Base-by-base conservation (phyloP, 306 rosid species). In the Argentina anserina region DNA sequence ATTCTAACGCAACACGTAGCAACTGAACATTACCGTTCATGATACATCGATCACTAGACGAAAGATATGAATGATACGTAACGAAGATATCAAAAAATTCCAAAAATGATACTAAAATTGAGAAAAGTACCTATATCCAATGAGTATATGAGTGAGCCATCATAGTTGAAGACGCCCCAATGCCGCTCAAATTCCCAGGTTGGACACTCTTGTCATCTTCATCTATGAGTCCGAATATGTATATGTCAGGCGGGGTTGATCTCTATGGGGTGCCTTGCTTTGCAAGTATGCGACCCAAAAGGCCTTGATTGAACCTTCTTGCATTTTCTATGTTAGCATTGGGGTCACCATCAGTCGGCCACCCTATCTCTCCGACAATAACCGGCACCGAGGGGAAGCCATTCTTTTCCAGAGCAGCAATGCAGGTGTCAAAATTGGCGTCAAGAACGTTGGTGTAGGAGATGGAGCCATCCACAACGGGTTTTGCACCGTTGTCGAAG, bases 121-220 rank as follows among this genome's bases (percentile, higher is more conserved):
- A 6, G 62, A 29, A 29, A 40, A 14, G 25, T 58, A 61, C 67
- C 67, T 34, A 21, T 61, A 34, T 87, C 69, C 74, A 95, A 70
- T 7, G 85, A 69, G 87, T 88, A 91, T 56, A 91, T 95, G 10
- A 86, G 41, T 14, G 86, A 69, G 28, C 97, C 99, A 68, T 95
- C 99, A 43, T 69, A 91, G 59, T 88, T 85, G 79, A 95, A 90
- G 9, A 95, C 8, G 18, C 97, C 97, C 99, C 97, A 95, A 11
- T 91, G 97, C 42, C 99, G 86, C 81, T 95, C 97, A 59, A 95
- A 31, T 87, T 92, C 13, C 99, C 97, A 1, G 99, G 97, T 0
- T 79, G 85, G 70, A 77, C 66, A 62, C 97, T 95, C 85, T 95
- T 95, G 5, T 80, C 79, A 74, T 95, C 99, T 60, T 95, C 99